Percentiles rank a stretch among this genome's conserved stretches.
Evolutionary conservation across 129 eudicot genomes (phyloP).

Genomic region (Silybum marianum): DNA sequence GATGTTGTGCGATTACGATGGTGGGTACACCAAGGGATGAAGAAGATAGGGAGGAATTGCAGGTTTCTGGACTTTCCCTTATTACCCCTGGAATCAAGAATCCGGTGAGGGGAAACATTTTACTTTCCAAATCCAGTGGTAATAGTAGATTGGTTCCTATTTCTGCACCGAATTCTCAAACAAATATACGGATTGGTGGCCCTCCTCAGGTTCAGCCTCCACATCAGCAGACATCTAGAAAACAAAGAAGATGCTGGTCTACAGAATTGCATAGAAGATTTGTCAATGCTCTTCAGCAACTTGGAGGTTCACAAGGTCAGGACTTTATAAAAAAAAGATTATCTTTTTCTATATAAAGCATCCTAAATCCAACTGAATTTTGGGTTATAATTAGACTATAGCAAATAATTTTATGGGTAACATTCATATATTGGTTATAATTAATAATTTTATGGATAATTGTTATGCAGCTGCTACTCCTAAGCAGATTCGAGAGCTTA

Average conservation of each 20-base stretch:
- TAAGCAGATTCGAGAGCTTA: slow-evolving; percentile 90
- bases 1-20: slow-evolving; percentile 38
- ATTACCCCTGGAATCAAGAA: slow-evolving; percentile 61
- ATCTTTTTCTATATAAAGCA: slow-evolving; percentile 8
- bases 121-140: slow-evolving; percentile 41
- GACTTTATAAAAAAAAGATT: neutral
- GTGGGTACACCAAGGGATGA: slow-evolving; percentile 38
- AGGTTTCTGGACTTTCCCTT: slow-evolving; percentile 58
- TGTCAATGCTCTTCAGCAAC: slow-evolving; percentile 68
- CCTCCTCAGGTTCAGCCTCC: slow-evolving; percentile 36
- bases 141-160: slow-evolving; percentile 42
- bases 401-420: neutral
- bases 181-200: slow-evolving; percentile 26
- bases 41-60: slow-evolving; percentile 39
- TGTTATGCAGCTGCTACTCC: slow-evolving; percentile 85
- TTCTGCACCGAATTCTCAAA: slow-evolving; percentile 40
- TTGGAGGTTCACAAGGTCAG: slow-evolving; percentile 93
- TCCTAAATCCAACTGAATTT: slow-evolving; percentile 3
- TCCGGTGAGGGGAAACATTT: slow-evolving; percentile 29
- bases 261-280: slow-evolving; percentile 85
- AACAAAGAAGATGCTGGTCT: slow-evolving; percentile 92
- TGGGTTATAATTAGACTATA: slow-evolving; percentile 2
- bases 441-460: neutral
- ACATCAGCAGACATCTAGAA: slow-evolving; percentile 54
- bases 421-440: slow-evolving; percentile 14